Conservation (phyloP, 441 rosid genomes). For the Pelargonium cotyledonis region DNA sequence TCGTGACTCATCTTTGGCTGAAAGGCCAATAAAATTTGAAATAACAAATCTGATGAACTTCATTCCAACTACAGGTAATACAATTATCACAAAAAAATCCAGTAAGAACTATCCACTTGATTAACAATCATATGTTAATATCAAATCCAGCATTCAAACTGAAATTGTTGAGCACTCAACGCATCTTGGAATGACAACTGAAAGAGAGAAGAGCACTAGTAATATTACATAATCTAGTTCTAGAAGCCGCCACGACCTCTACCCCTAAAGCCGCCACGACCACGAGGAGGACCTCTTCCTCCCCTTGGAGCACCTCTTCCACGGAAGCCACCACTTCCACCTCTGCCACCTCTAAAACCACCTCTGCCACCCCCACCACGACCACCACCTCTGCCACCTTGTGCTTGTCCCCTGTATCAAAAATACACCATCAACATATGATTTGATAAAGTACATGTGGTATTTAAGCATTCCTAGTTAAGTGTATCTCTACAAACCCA, state of each 20-base stretch:
- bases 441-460: background rate
- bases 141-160: slow-evolving; percentile 14
- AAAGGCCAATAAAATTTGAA: background rate
- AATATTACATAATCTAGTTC: slow-evolving; percentile 23
- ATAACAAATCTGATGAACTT: background rate
- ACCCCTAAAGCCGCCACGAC: slow-evolving; percentile 77
- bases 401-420: slow-evolving; percentile 21
- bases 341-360: slow-evolving; percentile 25
- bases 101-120: background rate
- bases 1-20: too few species aligned
- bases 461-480: background rate
- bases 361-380: slow-evolving; percentile 16
- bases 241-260: slow-evolving; percentile 50
- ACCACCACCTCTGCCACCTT: slow-evolving; percentile 16
- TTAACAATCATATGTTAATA: slow-evolving; percentile 15
- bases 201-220: slow-evolving; percentile 18
- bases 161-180: slow-evolving; percentile 16
- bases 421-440: background rate
- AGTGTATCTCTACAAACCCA: background rate
- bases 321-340: slow-evolving; percentile 41
- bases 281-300: slow-evolving; percentile 58
- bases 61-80: background rate
- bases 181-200: slow-evolving; percentile 16
- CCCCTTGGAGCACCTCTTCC: slow-evolving; percentile 84
- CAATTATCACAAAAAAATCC: slow-evolving; percentile 5